Percentiles rank a stretch among this genome's conserved stretches.
Evolutionary conservation across 306 rosid genomes (phyloP).

Genomic region (Vigna angularis): DNA sequence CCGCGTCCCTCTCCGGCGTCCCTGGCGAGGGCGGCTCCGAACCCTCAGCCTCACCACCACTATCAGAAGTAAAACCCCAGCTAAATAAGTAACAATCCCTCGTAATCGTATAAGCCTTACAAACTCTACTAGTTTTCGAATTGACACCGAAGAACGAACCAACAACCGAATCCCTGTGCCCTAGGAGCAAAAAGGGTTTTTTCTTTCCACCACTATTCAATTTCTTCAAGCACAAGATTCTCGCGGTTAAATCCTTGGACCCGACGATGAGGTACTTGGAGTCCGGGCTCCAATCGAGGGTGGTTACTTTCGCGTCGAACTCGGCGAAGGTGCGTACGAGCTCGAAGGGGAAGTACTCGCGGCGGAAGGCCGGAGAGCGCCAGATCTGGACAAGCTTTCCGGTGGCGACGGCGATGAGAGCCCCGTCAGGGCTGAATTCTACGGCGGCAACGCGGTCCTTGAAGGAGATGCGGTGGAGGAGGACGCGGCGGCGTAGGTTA

Average conservation of each 20-base stretch:
- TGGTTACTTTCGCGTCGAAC: conserved; percentile 60
- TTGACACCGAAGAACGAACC: conserved; percentile 80
- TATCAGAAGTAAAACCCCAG: conserved; percentile 60
- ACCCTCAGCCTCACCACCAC: conserved; percentile 37
- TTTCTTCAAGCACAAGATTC: conserved; percentile 63
- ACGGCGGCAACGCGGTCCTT: conserved; percentile 66
- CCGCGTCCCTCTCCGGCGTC: conserved; percentile 70
- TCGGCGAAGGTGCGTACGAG: conserved; percentile 71
- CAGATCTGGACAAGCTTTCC: conserved; percentile 89
- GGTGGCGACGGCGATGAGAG: conserved; percentile 69
- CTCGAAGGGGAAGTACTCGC: conserved; percentile 77
- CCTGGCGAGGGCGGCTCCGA: conserved; percentile 63
- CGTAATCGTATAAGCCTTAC: conserved; percentile 71
- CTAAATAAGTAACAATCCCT: conserved; percentile 74
- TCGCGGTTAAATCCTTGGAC: conserved; percentile 86
- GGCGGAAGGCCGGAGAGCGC: conserved; percentile 81
- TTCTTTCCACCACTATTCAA: conserved; percentile 40
- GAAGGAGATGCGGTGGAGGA: conserved; percentile 87
- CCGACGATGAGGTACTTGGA: conserved; percentile 71
- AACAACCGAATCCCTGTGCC: conserved; percentile 83
- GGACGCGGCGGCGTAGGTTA: conserved; percentile 84
- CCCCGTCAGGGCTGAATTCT: conserved; percentile 72
- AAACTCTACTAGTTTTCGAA: conserved; percentile 62
- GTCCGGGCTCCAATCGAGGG: conserved; percentile 87
- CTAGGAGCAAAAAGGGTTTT: conserved; percentile 73